phyloP scores from a whole-genome alignment of 345 rosid species.

The Pistacia vera region DNA sequence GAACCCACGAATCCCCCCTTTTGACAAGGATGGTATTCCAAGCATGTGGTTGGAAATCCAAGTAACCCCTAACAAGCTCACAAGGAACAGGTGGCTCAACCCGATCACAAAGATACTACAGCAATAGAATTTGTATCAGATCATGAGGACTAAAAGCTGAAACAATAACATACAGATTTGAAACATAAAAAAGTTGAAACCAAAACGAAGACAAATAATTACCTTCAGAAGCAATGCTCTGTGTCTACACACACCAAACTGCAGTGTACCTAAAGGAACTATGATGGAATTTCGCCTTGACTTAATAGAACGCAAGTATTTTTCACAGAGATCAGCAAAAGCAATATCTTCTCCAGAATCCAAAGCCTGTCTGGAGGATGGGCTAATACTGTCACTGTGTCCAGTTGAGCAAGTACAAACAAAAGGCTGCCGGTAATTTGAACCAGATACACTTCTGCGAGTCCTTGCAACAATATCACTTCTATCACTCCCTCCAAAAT shows the following conservation, averaged over 20 bases:
- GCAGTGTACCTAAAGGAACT: conserved; percentile 83
- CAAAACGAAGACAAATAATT: background rate
- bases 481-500: conserved; percentile 96
- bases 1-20: conserved; percentile 67
- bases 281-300: conserved; percentile 63
- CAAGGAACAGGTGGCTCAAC: conserved; percentile 95
- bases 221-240: conserved; percentile 96
- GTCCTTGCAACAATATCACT: conserved; percentile 63
- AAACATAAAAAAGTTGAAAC: background rate
- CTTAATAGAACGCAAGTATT: conserved; percentile 69
- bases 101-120: conserved; percentile 90
- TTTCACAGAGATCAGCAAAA: conserved; percentile 81
- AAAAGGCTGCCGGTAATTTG: conserved; percentile 84
- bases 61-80: conserved; percentile 97
- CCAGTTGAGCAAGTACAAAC: conserved; percentile 93
- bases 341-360: conserved; percentile 50
- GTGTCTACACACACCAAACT: conserved; percentile 93
- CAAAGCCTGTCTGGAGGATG: conserved; percentile 37
- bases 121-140: conserved; percentile 25
- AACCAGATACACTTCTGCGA: conserved; percentile 76
- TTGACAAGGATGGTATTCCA: conserved; percentile 78
- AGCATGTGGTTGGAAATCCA: conserved; percentile 92
- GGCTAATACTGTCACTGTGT: conserved; percentile 40
- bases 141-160: conserved; percentile 8
- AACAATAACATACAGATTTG: conserved; percentile 12